Percentiles rank a stretch among this genome's conserved stretches.
Evolutionary conservation across 2,329 filamentous ascomycete genomes (phyloP).

Genomic region (Shiraia sp.): DNA sequence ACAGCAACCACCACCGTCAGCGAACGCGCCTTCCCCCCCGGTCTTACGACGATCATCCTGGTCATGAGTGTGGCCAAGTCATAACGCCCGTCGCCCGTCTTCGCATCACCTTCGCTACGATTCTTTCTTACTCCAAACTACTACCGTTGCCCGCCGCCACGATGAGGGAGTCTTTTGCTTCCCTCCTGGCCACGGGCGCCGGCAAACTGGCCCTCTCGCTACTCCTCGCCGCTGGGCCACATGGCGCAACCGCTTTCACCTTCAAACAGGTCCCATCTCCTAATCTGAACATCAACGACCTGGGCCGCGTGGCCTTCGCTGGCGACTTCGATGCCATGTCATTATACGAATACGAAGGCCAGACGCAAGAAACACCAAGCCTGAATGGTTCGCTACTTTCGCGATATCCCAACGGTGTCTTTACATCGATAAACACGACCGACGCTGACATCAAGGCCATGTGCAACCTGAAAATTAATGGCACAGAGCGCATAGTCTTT

Average conservation of each 20-base stretch:
- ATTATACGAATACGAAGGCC: slow-evolving; percentile 81
- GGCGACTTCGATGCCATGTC: slow-evolving; percentile 93
- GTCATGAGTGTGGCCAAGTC: slow-evolving; percentile 22
- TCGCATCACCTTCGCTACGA: slow-evolving; percentile 14
- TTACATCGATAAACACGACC: slow-evolving; percentile 72
- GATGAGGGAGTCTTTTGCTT: slow-evolving; percentile 45
- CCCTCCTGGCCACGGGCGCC: slow-evolving; percentile 42
- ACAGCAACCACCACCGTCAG: slow-evolving; percentile 11
- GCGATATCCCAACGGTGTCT: slow-evolving; percentile 81
- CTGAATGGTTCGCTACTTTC: slow-evolving; percentile 81
- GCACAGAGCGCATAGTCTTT: slow-evolving; percentile 75
- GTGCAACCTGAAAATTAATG: slow-evolving; percentile 76
- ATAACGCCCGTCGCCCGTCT: slow-evolving; percentile 10
- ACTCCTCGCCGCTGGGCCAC: slow-evolving; percentile 31
- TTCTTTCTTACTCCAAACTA: slow-evolving; percentile 30
- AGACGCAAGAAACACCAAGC: slow-evolving; percentile 68
- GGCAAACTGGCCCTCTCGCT: slow-evolving; percentile 43
- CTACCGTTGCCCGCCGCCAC: slow-evolving; percentile 27
- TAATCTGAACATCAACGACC: slow-evolving; percentile 74
- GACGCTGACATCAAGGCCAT: slow-evolving; percentile 87
- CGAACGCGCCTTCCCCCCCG: slow-evolving; percentile 6
- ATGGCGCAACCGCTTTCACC: slow-evolving; percentile 40
- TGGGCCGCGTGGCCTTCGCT: slow-evolving; percentile 82
- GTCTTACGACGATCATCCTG: slow-evolving; percentile 9
- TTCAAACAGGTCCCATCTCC: slow-evolving; percentile 67